These are phyloP conservation scores for Cucumis cinereus DNA, from an alignment of 306 rosid species.

Conservation along the genomic window DNA sequence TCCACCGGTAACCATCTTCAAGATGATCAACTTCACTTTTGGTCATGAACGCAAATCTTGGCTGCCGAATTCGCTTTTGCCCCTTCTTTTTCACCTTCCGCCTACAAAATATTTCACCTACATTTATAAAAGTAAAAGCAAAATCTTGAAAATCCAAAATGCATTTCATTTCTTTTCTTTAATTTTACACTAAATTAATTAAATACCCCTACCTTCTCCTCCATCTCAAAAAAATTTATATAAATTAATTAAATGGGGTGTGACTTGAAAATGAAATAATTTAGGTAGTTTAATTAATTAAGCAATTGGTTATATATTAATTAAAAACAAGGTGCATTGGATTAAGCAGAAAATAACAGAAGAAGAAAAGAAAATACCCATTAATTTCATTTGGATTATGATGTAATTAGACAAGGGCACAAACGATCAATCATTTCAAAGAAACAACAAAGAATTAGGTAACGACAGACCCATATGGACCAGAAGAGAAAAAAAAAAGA, in stretches of 20 bases:
- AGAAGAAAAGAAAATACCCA: background rate
- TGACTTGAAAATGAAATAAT: too few species aligned
- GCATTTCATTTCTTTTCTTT: background rate
- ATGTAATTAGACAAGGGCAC: constrained; percentile 4
- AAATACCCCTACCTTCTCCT: too few species aligned
- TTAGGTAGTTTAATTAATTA: background rate
- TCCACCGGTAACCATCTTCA: constrained; percentile 96
- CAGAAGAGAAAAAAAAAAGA: background rate
- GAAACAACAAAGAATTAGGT: background rate
- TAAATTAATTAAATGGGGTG: too few species aligned
- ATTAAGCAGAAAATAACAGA: background rate
- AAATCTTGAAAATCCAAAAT: constrained; percentile 13
- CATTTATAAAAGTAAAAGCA: constrained; percentile 24
- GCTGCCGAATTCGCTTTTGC: constrained; percentile 81
- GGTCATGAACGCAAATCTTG: constrained; percentile 85
- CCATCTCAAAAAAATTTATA: too few species aligned
- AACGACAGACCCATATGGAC: constrained; percentile 16
- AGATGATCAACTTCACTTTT: constrained; percentile 94
- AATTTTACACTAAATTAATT: too few species aligned
- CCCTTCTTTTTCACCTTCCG: constrained; percentile 65
- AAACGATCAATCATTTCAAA: constrained; percentile 8
- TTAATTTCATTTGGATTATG: background rate
- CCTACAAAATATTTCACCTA: constrained; percentile 43
- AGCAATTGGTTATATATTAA: background rate
- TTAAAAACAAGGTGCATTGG: background rate